Evolutionary conservation across 164 flowering plant genomes (phyloP).

Genomic region (Euptelea pleiosperma): DNA sequence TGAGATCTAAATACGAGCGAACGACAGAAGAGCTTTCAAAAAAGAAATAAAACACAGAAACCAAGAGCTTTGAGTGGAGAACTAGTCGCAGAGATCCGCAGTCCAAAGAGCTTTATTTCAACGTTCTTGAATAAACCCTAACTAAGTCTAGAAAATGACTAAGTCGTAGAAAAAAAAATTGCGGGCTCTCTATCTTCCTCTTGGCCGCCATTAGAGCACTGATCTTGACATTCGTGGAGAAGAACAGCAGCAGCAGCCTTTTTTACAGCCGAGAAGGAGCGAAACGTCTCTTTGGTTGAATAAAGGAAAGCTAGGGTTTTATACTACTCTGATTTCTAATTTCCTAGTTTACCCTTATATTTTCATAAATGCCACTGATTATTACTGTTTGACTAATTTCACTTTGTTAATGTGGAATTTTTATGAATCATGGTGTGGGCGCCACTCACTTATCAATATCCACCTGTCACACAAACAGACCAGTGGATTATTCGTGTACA

Average conservation of each 20-base stretch:
- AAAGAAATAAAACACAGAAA: conserved; percentile 7
- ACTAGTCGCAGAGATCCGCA: not conserved
- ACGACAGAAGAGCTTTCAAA: not conserved
- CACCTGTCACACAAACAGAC: too few relatives aligned
- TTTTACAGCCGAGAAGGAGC: conserved; percentile 1
- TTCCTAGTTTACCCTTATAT: not conserved
- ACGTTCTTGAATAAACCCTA: not conserved
- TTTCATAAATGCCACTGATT: not conserved
- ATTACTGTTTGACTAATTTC: too few relatives aligned
- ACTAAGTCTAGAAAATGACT: conserved; percentile 15
- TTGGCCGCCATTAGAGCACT: conserved; percentile 24
- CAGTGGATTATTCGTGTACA: too few relatives aligned
- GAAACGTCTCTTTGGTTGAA: not conserved
- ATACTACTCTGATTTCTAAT: not conserved
- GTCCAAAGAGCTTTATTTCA: not conserved
- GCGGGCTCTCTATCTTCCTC: not conserved
- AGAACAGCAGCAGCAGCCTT: not conserved
- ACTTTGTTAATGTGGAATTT: too few relatives aligned
- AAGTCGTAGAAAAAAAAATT: not conserved
- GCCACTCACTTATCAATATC: too few relatives aligned
- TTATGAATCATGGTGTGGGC: too few relatives aligned
- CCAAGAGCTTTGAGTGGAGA: conserved; percentile 9
- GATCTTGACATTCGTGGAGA: conserved; percentile 18
- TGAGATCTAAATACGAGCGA: not conserved
- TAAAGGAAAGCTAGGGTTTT: conserved; percentile 1